Evolutionary conservation across 73 alveolate species (phyloP).

Genomic region (Tetrahymena thermophila): DNA sequence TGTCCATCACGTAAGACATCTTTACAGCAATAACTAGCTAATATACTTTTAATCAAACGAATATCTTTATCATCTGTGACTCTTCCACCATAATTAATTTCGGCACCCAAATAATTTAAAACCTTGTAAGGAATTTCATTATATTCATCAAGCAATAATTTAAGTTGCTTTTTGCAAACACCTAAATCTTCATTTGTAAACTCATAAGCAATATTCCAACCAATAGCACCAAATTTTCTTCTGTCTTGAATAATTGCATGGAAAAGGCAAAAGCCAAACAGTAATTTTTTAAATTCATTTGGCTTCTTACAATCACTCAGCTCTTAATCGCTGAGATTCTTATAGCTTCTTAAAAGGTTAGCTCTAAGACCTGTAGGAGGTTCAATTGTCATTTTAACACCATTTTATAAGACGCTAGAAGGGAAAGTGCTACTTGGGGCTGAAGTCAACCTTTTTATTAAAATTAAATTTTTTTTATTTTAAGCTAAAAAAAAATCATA

Average conservation of each 20-base stretch:
- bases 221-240: slow-evolving; percentile 96
- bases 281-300: slow-evolving; percentile 71
- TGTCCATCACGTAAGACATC: slow-evolving; percentile 80
- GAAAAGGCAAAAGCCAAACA: slow-evolving; percentile 98
- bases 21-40: slow-evolving; percentile 78
- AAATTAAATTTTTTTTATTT: slow-evolving; percentile 58
- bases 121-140: slow-evolving; percentile 89
- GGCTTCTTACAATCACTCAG: slow-evolving; percentile 97
- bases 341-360: slow-evolving; percentile 88
- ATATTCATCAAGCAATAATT: slow-evolving; percentile 86
- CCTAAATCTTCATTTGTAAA: slow-evolving; percentile 92
- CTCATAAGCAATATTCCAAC: slow-evolving; percentile 95
- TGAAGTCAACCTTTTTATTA: slow-evolving; percentile 91
- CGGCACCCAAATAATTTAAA: slow-evolving; percentile 86
- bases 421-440: slow-evolving; percentile 92
- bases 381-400: slow-evolving; percentile 90
- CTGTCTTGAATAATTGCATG: slow-evolving; percentile 99
- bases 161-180: slow-evolving; percentile 89
- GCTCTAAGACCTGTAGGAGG: slow-evolving; percentile 96
- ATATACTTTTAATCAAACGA: slow-evolving; percentile 85
- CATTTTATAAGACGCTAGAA: slow-evolving; percentile 74
- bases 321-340: slow-evolving; percentile 86
- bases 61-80: slow-evolving; percentile 95
- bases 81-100: slow-evolving; percentile 95
- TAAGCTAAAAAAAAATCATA: too few species aligned